phyloP scores from a whole-genome alignment of 208 protist genomes.

The Crithidia thermophila region DNA sequence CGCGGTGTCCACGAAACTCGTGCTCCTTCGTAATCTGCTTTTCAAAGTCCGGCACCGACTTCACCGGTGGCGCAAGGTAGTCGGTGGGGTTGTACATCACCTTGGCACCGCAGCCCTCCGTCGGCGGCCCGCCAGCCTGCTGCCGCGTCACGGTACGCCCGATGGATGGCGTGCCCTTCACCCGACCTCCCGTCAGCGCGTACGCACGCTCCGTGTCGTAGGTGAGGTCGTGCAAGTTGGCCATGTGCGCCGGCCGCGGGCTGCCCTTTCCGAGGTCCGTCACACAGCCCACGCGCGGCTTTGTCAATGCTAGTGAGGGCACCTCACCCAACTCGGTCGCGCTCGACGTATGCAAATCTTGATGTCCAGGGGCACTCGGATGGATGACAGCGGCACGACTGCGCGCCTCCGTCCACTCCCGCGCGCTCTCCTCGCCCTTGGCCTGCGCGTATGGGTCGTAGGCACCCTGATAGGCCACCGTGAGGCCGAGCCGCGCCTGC shows the following conservation, averaged over 20 bases:
- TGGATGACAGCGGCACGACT: conserved; percentile 52
- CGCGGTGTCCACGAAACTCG: conserved; percentile 76
- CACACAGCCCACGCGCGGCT: conserved; percentile 40
- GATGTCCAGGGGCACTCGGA: conserved; percentile 63
- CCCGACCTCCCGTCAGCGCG: conserved; percentile 47
- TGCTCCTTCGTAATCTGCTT: conserved; percentile 87
- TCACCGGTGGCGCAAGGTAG: conserved; percentile 47
- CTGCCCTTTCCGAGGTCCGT: conserved; percentile 51
- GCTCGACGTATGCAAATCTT: conserved; percentile 46
- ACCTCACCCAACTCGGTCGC: conserved; percentile 64
- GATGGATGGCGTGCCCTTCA: conserved; percentile 69
- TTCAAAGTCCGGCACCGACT: conserved; percentile 76
- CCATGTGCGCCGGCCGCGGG: conserved; percentile 29
- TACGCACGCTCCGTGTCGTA: conserved; percentile 57
- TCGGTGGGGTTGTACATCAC: conserved; percentile 51
- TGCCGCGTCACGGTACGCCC: conserved; percentile 53
- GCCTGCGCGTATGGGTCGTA: neutral
- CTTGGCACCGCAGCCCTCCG: conserved; percentile 55
- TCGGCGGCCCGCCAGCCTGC: conserved; percentile 41
- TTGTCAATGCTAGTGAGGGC: conserved; percentile 58
- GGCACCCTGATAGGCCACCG: conserved; percentile 16
- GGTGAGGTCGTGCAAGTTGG: conserved; percentile 54
- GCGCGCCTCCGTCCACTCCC: conserved; percentile 39
- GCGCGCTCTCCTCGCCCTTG: conserved; percentile 1
- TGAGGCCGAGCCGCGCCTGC: conserved; percentile 11